phyloP scores from a whole-genome alignment of 2,329 filamentous ascomycete genomes.

The Microdochium trichocladiopsis region DNA sequence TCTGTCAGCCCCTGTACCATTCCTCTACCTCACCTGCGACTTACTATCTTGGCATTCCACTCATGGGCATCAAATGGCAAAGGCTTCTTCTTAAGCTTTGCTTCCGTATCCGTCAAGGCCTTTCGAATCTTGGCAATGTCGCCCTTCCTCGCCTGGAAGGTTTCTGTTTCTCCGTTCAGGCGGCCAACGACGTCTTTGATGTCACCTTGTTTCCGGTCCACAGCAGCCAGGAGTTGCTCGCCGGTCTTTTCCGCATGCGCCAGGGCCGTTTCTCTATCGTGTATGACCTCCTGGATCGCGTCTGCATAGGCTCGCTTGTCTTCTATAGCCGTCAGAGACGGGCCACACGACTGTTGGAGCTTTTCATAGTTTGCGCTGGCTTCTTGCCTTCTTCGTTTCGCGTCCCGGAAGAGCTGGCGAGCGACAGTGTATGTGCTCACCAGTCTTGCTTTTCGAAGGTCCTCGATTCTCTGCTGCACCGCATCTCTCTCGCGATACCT shows the following conservation, averaged over 20 bases:
- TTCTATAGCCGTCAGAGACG: constrained; percentile 62
- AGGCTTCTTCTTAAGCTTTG: constrained; percentile 53
- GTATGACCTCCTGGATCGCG: constrained; percentile 47
- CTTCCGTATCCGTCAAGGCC: constrained; percentile 57
- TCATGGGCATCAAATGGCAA: constrained; percentile 60
- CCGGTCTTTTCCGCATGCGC: constrained; percentile 45
- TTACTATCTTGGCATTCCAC: constrained; percentile 68
- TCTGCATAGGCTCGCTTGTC: constrained; percentile 61
- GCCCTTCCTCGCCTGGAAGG: constrained; percentile 37
- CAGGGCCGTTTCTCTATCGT: constrained; percentile 45
- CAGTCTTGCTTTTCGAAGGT: constrained; percentile 59
- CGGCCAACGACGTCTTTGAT: constrained; percentile 36
- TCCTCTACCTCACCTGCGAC: constrained; percentile 18
- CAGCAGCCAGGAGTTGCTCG: constrained; percentile 28
- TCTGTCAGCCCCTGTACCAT: constrained; percentile 14
- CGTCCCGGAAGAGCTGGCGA: constrained; percentile 35
- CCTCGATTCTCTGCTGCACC: constrained; percentile 55
- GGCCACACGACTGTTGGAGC: constrained; percentile 54
- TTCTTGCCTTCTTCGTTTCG: constrained; percentile 47
- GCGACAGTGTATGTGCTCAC: constrained; percentile 58
- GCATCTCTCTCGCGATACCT: constrained; percentile 69
- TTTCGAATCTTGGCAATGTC: constrained; percentile 32
- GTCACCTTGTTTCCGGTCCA: constrained; percentile 29
- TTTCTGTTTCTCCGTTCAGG: constrained; percentile 43
- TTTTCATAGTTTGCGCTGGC: constrained; percentile 50